Evolutionary conservation across 768 basidiomycete genomes (phyloP).

Genomic region (Lactarius psammicola): DNA sequence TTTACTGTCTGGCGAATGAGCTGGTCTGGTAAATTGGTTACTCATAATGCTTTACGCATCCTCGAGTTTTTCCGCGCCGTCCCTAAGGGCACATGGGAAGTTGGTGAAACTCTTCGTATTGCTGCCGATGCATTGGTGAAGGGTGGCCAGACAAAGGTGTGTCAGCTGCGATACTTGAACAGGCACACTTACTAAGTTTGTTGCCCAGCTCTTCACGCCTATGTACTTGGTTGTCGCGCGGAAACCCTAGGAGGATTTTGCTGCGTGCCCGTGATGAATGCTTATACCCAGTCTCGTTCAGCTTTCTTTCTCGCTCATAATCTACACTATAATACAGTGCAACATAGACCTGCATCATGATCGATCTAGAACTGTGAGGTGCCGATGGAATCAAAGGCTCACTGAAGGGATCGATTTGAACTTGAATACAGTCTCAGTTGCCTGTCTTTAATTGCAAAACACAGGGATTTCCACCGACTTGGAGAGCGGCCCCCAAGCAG

Average conservation of each 20-base stretch:
- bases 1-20: slow-evolving; percentile 89
- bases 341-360: not conserved
- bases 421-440: not conserved
- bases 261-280: not conserved
- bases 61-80: slow-evolving; percentile 77
- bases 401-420: not conserved
- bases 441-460: not conserved
- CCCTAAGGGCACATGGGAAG: slow-evolving; percentile 90
- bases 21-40: slow-evolving; percentile 79
- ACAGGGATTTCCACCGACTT: too few species aligned
- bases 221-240: slow-evolving; percentile 68
- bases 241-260: slow-evolving; percentile 15
- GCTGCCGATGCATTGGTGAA: slow-evolving; percentile 77
- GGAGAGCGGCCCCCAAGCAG: not conserved
- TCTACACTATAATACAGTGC: slow-evolving; percentile 3
- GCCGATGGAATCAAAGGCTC: not conserved
- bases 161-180: slow-evolving; percentile 28
- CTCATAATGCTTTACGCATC: slow-evolving; percentile 72
- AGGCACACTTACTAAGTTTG: slow-evolving; percentile 7
- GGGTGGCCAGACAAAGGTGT: slow-evolving; percentile 83
- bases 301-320: not conserved
- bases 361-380: not conserved
- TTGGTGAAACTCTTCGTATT: slow-evolving; percentile 83
- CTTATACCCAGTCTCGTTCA: slow-evolving; percentile 1
- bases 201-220: slow-evolving; percentile 75